phyloP scores from a whole-genome alignment of 2,329 filamentous ascomycete genomes.

The Fusarium austroafricanum region DNA sequence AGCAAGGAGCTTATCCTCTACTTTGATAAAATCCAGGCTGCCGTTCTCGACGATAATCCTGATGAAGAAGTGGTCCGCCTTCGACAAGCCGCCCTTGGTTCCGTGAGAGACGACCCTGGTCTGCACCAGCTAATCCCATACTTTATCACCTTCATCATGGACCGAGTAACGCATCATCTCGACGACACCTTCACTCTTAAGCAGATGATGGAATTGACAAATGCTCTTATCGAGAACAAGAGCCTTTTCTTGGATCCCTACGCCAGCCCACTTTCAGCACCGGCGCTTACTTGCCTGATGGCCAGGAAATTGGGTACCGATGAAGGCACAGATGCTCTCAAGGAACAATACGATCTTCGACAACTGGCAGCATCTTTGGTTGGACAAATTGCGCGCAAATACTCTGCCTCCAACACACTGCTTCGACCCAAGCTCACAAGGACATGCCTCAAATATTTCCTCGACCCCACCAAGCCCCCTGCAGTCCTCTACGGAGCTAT shows the following conservation, averaged over 20 bases:
- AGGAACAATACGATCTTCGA: constrained; percentile 81
- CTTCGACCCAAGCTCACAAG: constrained; percentile 89
- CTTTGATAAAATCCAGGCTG: constrained; percentile 93
- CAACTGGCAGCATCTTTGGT: constrained; percentile 87
- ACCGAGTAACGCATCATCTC: constrained; percentile 93
- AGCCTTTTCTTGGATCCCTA: constrained; percentile 77
- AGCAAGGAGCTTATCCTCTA: constrained; percentile 97
- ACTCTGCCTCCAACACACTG: constrained; percentile 81
- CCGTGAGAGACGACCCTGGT: constrained; percentile 87
- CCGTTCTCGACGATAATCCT: constrained; percentile 87
- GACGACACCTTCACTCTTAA: constrained; percentile 89
- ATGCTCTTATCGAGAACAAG: constrained; percentile 85
- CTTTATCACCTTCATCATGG: constrained; percentile 94
- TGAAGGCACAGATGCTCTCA: constrained; percentile 62
- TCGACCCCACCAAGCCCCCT: constrained; percentile 85
- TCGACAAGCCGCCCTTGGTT: constrained; percentile 85
- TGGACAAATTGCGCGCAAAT: constrained; percentile 82
- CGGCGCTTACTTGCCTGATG: constrained; percentile 91
- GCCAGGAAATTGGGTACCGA: constrained; percentile 76
- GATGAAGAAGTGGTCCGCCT: constrained; percentile 79
- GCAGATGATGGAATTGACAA: constrained; percentile 91
- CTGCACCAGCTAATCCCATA: constrained; percentile 96
- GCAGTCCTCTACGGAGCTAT: constrained; percentile 91
- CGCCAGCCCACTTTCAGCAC: constrained; percentile 77
- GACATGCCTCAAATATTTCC: constrained; percentile 92